phyloP scores from a whole-genome alignment of 129 eudicot genomes.

The Artemisia tridentata region DNA sequence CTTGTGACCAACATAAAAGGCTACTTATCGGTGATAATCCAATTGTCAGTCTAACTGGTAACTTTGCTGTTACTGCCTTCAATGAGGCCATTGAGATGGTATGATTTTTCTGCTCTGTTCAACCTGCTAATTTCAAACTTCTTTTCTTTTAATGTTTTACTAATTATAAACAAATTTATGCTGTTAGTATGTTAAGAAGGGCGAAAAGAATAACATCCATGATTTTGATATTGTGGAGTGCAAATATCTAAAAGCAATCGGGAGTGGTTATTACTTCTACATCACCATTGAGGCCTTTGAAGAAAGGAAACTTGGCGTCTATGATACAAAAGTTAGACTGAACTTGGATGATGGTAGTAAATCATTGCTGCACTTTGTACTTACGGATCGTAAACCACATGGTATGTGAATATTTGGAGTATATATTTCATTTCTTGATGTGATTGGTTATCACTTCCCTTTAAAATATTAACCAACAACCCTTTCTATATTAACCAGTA shows the following conservation, averaged over 20 bases:
- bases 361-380: background rate
- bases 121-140: background rate
- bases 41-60: background rate
- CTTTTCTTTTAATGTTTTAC: background rate
- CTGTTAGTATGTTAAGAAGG: conserved; percentile 4
- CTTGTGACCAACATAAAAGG: background rate
- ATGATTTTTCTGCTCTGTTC: background rate
- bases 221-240: background rate
- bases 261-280: background rate
- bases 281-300: background rate
- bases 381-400: too few relatives aligned
- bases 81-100: background rate
- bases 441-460: too few relatives aligned
- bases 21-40: background rate
- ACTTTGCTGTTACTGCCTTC: background rate
- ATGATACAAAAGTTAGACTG: background rate
- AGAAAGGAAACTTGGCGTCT: background rate
- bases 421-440: too few relatives aligned
- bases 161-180: background rate
- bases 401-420: too few relatives aligned
- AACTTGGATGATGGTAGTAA: background rate
- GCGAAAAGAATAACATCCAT: background rate
- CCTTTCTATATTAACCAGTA: too few relatives aligned
- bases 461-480: too few relatives aligned
- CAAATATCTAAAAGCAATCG: background rate